Base-by-base conservation (phyloP, 805 yeast species). In the Lipomyces sp. region DNA sequence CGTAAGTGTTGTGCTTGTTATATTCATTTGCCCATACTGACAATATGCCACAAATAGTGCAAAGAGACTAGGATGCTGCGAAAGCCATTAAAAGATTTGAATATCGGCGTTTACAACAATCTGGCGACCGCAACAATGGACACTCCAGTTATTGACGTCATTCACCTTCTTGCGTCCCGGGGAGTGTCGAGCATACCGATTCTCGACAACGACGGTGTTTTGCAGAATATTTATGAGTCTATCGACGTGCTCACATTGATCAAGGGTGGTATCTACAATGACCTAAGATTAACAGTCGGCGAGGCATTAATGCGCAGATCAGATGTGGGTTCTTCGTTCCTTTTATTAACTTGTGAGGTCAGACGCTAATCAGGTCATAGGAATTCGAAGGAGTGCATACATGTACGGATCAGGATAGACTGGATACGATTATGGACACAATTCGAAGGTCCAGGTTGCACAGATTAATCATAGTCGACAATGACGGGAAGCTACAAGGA, bases 331-430 rank as follows among this genome's bases (percentile, higher is more conserved):
- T n/a, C 24, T 24, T 24, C 24, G 24, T 45, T 13, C 35, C 4
- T 39, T 11, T 15, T 18, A 24, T 33, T 45, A 13, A 32, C 32
- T 48, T 48, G 32, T 45, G 32, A 42, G 24, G n/a, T 3, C 6
- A 30, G 35, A 53, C 34, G 2, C 39, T 32, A 55, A 37, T 35
- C 39, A 35, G n/a, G 35, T 18, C 15, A 35, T 32, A 61, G 57
- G 98, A 95, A 76, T 95, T 94, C 74, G 98, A 95, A 78, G 99
- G 99, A 66, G 98, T 95, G 13, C 91, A 92, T 78, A 95, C 98
- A 0, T 95, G 99, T 79, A 91, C 98, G 0, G 83, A 87, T 71
- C 84, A 87, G 72, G 99, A 95, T 77, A 84, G 93, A 69, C 80
- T 95, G 65, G 89, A 94, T 68, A 91, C 96, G 15, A 89, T 95